Evolutionary conservation across 805 yeast genomes (phyloP).

Genomic region (Monosporozyma aerobia): DNA sequence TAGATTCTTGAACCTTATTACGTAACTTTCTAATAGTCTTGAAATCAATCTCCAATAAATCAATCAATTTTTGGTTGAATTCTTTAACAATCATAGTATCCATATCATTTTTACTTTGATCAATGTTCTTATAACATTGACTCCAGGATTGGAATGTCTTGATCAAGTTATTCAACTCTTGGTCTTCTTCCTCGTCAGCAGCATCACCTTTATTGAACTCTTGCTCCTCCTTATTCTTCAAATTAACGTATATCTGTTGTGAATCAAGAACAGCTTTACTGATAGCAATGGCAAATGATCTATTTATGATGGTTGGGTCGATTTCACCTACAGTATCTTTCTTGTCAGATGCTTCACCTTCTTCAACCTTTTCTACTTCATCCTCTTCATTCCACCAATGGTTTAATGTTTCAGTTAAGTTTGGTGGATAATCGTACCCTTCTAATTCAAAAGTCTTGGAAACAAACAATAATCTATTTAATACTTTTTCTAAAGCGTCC

Average conservation of each 20-base stretch:
- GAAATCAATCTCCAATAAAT: conserved; percentile 48
- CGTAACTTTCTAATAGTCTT: conserved; percentile 52
- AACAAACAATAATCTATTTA: conserved; percentile 42
- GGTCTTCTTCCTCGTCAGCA: conserved; percentile 35
- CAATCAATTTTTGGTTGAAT: conserved; percentile 48
- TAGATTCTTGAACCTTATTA: conserved; percentile 57
- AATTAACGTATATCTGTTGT: conserved; percentile 33
- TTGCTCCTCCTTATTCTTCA: conserved; percentile 18
- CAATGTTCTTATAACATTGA: conserved; percentile 50
- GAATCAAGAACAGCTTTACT: conserved; percentile 47
- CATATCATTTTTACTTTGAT: conserved; percentile 59
- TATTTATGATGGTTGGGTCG: conserved; percentile 37
- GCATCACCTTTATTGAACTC: conserved; percentile 25
- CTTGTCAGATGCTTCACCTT: conserved; percentile 6
- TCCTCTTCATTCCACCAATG: conserved; percentile 38
- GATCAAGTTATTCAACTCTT: conserved; percentile 43
- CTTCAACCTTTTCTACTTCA: conserved; percentile 5
- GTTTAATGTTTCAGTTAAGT: conserved; percentile 53
- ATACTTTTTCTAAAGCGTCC: conserved; percentile 53
- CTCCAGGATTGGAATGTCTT: conserved; percentile 39
- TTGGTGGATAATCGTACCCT: conserved; percentile 78
- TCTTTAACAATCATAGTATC: conserved; percentile 53
- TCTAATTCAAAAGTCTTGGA: conserved; percentile 62
- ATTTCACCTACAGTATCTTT: conserved; percentile 3
- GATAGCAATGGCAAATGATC: conserved; percentile 66